Conservation (phyloP, 441 rosid species). For the Dalechampia spathulata region DNA sequence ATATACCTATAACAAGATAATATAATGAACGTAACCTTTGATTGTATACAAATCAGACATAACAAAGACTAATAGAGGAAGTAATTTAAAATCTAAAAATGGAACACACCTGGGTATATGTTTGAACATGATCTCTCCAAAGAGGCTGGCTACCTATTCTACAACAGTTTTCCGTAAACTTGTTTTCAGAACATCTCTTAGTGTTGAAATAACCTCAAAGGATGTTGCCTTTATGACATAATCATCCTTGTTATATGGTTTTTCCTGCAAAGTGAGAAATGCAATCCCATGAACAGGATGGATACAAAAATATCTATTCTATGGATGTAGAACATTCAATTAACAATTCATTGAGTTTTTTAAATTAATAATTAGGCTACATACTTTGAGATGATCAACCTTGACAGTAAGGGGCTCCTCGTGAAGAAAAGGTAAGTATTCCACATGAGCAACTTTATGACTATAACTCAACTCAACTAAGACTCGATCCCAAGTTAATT, state of each 20-base stretch:
- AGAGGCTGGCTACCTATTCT: no score
- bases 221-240: slow-evolving; percentile 97
- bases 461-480: neutral
- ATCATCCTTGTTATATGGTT: slow-evolving; percentile 91
- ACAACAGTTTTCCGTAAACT: no score
- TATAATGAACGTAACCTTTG: neutral
- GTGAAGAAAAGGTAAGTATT: slow-evolving; percentile 24
- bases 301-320: slow-evolving; percentile 12
- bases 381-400: slow-evolving; percentile 96
- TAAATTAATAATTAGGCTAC: slow-evolving; percentile 8
- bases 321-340: no score
- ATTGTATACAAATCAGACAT: neutral
- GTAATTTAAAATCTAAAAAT: neutral
- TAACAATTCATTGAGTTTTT: slow-evolving; percentile 8
- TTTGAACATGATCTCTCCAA: slow-evolving; percentile 98
- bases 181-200: slow-evolving; percentile 87
- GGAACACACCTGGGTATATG: slow-evolving; percentile 72
- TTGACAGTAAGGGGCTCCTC: slow-evolving; percentile 95
- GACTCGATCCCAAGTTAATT: no score
- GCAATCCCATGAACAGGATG: neutral
- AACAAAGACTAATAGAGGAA: neutral
- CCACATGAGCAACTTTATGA: slow-evolving; percentile 13
- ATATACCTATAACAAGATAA: neutral
- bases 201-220: slow-evolving; percentile 93
- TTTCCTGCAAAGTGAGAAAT: slow-evolving; percentile 54